These are phyloP conservation scores for Cercospora canescens DNA, from an alignment of 2,329 filamentous ascomycete species.

Conservation along the genomic window DNA sequence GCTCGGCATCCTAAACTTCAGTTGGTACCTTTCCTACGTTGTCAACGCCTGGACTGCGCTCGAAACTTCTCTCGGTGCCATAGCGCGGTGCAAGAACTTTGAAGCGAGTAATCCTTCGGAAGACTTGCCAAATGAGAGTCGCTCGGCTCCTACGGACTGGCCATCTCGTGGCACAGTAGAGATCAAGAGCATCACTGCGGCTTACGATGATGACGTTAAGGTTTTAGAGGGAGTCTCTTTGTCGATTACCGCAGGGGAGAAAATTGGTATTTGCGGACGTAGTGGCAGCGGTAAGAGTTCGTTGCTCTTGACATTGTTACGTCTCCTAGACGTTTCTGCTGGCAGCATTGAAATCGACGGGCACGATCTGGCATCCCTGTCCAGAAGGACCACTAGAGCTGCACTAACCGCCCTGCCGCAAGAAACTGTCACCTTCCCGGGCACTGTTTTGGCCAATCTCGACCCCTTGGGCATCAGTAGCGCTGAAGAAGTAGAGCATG, in stretches of 20 bases:
- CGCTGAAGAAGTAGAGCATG: slow-evolving; percentile 44
- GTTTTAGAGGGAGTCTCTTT: slow-evolving; percentile 51
- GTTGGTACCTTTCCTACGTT: slow-evolving; percentile 52
- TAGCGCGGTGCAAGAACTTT: slow-evolving; percentile 58
- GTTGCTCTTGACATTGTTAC: slow-evolving; percentile 50
- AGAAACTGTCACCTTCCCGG: slow-evolving; percentile 53
- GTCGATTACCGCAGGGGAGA: slow-evolving; percentile 49
- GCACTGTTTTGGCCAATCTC: slow-evolving; percentile 50
- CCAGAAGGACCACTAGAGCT: slow-evolving; percentile 48
- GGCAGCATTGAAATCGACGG: slow-evolving; percentile 51
- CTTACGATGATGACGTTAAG: slow-evolving; percentile 31
- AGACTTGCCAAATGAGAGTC: slow-evolving; percentile 60
- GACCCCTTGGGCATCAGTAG: slow-evolving; percentile 43
- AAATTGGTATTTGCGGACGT: slow-evolving; percentile 55
- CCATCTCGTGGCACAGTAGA: slow-evolving; percentile 72
- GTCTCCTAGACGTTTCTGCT: slow-evolving; percentile 48
- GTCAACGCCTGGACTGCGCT: slow-evolving; percentile 57
- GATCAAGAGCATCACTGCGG: slow-evolving; percentile 60
- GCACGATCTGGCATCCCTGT: slow-evolving; percentile 47
- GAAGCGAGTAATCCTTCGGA: slow-evolving; percentile 47
- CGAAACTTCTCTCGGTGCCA: slow-evolving; percentile 59
- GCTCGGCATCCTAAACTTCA: slow-evolving; percentile 56
- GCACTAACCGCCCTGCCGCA: slow-evolving; percentile 51
- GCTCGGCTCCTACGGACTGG: slow-evolving; percentile 68
- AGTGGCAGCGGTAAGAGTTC: slow-evolving; percentile 58